Evolutionary conservation across 441 rosid species (phyloP).

Genomic region (Pelargonium exstipulatum): DNA sequence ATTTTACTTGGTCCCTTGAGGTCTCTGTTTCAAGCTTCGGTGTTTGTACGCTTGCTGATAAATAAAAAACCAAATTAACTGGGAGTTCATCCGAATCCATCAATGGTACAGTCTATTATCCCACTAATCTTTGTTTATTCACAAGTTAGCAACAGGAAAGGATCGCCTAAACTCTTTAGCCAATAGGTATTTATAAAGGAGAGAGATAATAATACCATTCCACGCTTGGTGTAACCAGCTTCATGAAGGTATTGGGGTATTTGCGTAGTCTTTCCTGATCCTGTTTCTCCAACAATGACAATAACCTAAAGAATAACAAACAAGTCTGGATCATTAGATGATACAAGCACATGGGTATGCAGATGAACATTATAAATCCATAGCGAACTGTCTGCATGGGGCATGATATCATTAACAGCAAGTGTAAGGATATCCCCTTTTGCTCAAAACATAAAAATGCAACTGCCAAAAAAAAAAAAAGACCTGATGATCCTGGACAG

Average conservation of each 20-base stretch:
- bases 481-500: slow-evolving; percentile 74
- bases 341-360: not conserved
- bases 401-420: not conserved
- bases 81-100: not conserved
- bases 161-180: not conserved
- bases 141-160: not conserved
- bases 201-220: slow-evolving; percentile 57
- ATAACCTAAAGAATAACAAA: slow-evolving; percentile 52
- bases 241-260: slow-evolving; percentile 97
- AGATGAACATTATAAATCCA: not conserved
- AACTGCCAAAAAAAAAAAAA: slow-evolving; percentile 6
- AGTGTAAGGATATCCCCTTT: not conserved
- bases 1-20: no score
- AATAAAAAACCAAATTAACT: no score
- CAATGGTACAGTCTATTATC: not conserved
- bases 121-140: not conserved
- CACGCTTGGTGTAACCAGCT: slow-evolving; percentile 90
- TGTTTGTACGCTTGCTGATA: no score
- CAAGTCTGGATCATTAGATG: slow-evolving; percentile 9
- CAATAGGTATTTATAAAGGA: not conserved
- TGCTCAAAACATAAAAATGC: not conserved
- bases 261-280: slow-evolving; percentile 98
- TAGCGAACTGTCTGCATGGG: no score
- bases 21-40: no score
- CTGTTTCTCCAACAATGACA: slow-evolving; percentile 97